Evolutionary conservation across 768 basidiomycete species (phyloP), one percentile per base, ranked within the genome.

Genomic region (Lactifluus volemus): DNA sequence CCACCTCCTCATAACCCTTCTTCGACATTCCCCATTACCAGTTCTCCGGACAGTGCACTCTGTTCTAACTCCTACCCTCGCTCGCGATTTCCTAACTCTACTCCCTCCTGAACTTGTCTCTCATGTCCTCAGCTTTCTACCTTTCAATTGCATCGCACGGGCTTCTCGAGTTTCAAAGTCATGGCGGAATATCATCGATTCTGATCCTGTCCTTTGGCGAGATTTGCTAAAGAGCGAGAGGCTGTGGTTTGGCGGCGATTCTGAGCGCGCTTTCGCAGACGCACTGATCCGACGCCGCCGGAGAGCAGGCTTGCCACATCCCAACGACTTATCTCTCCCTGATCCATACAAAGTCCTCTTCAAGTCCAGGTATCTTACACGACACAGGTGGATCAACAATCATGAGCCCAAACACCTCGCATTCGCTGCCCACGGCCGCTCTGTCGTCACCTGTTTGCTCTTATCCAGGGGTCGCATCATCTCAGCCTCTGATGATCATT

Each of bases 401-500:
- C 76, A 81, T 29, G 79, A 84, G 60, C 90, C 86, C 14, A 88
- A 83, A 65, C 87, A 89, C 59, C 77, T 86, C 53, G 85, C 86
- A 4, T 96, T 98, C 76, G 80, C 87, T 1, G 94, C 94, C 11
- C 90, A 94, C 67, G 92, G 92, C 0, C 83, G 83, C 49, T 85
- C 88, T 25, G 96, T 98, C 63, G 93, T 99, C 70, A 99, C 96
- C 45, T 97, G 94, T 72, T 84, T 98, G 49, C 83, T 98, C 67
- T 92, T 99, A 76, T 97, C 96, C 53, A 84, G 85, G 62, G 89
- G 90, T 34, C 92, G 95, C 63, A 92, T 99, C 74, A 92, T 99
- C 68, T 94, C 92, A 11, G 95, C 96, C 11, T 96, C 93, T 0
- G 96, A 99, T 72, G 95, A 98, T 73, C 92, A 98, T 68, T 90